phyloP scores from a whole-genome alignment of 148 eudicot genomes.

The Rhododendron williamsianum region DNA sequence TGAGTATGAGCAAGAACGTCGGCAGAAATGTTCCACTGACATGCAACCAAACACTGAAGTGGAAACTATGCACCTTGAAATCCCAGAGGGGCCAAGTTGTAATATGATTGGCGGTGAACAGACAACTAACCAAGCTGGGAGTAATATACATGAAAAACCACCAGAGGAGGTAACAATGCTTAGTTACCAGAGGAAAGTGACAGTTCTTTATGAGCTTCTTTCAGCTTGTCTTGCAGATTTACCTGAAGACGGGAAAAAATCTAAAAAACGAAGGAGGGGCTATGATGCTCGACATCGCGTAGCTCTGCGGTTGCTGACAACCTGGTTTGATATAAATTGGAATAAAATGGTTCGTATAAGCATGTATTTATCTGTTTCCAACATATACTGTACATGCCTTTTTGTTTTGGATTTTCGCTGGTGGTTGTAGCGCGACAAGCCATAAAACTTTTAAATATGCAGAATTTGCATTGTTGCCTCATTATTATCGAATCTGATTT shows the following conservation, averaged over 20 bases:
- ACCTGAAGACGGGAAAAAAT: constrained; percentile 49
- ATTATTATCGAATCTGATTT: not conserved
- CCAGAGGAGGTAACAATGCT: constrained; percentile 61
- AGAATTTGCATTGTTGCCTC: not conserved
- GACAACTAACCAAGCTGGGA: constrained; percentile 25
- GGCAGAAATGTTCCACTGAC: constrained; percentile 49
- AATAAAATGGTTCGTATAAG: constrained; percentile 54
- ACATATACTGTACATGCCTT: not conserved
- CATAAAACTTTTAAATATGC: not conserved
- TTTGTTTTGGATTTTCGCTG: not conserved
- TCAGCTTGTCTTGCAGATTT: constrained; percentile 82
- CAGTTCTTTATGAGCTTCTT: constrained; percentile 81
- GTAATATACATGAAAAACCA: constrained; percentile 43
- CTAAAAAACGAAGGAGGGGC: constrained; percentile 49
- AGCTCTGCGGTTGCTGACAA: constrained; percentile 76
- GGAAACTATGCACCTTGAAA: constrained; percentile 23
- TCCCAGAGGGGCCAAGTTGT: constrained; percentile 23
- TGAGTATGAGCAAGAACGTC: constrained; percentile 51
- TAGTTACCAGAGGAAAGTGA: constrained; percentile 62
- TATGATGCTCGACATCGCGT: constrained; percentile 94
- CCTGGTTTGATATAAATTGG: constrained; percentile 90
- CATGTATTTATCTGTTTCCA: not conserved
- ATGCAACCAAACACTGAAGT: constrained; percentile 34
- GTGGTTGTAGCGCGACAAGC: not conserved
- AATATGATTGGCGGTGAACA: constrained; percentile 25